These are phyloP conservation scores for Bromus sterilis DNA, from an alignment of 176 grass and related monocot species.

Conservation along the genomic window DNA sequence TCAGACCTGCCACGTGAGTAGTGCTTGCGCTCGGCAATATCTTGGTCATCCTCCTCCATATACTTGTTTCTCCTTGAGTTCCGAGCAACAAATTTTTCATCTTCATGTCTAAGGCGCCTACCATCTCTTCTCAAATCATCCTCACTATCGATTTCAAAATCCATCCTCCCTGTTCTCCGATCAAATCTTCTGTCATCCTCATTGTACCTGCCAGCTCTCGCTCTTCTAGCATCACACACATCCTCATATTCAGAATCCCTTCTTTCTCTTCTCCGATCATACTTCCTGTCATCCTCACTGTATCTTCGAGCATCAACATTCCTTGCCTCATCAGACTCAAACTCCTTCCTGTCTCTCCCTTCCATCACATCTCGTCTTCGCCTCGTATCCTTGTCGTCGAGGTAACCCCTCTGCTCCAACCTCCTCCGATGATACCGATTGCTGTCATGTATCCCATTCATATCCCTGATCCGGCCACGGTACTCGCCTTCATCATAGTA, in stretches of 20 bases:
- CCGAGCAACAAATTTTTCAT: background rate
- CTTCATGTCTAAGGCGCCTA: background rate
- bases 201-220: background rate
- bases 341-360: constrained; percentile 8
- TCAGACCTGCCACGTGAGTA: constrained; percentile 9
- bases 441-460: constrained; percentile 1
- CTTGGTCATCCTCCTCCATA: constrained; percentile 18
- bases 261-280: constrained; percentile 19
- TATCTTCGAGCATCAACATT: constrained; percentile 10
- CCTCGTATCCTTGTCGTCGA: constrained; percentile 31
- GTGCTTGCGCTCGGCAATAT: constrained; percentile 10
- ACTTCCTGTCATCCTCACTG: constrained; percentile 16
- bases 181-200: constrained; percentile 27
- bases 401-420: constrained; percentile 23
- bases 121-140: constrained; percentile 25
- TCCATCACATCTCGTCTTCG: constrained; percentile 11
- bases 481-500: constrained; percentile 26
- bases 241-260: constrained; percentile 27
- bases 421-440: constrained; percentile 27
- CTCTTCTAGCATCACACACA: constrained; percentile 12
- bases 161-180: constrained; percentile 3
- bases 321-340: constrained; percentile 10
- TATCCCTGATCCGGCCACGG: constrained; percentile 9
- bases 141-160: constrained; percentile 16
- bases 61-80: background rate